Base-by-base conservation (phyloP, 2,329 filamentous ascomycete genomes). In the Colletotrichum sansevieriae region DNA sequence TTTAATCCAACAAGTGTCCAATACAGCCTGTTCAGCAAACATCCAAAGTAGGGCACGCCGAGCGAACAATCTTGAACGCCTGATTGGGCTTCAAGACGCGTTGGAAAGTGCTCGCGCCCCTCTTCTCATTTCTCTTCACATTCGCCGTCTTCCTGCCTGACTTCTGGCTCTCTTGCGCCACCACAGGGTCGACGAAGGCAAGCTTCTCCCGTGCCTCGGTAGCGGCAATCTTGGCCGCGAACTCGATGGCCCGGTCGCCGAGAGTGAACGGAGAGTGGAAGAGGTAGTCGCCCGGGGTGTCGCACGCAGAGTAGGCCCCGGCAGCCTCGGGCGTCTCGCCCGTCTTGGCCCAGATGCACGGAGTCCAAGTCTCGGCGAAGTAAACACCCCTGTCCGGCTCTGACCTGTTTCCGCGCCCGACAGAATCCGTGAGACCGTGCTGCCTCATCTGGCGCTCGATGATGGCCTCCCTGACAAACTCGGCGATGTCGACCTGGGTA, bases 181-280 rank as follows among this genome's bases (percentile, higher is more conserved):
- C 39, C 0, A 46, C 20, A 10, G 20, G 10, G 4, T 65, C 62
- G 2, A 57, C 66, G 1, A 65, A 61, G 4, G 66, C 62, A 4
- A 69, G 62, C 25, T 44, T 69, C 5, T 33, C 37, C 3, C 66
- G 41, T 13, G 47, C 13, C 22, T 56, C 55, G 12, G 55, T 55
- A 1, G 62, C 66, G 3, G 56, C 66, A 3, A 65, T 41, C 29
- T 35, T 59, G 12, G 71, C 70, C 15, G 67, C 57, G 57, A 71
- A 49, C n/a, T 62, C 49, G 44, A 70, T 60, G 12, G 78, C 78
- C n/a, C 76, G 73, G 63, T 79, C 76, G 39, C 73, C 74, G 6
- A 88, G 75, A 0, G 79, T 84, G 47, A 87, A 87, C 0, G 80
- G 78, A 56, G 85, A 84, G 75, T 83, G 84, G 74, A 87, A 89